A percentile compares a stretch with the other conserved stretches of the same genome.
phyloP scores from a whole-genome alignment of 371 early-diverging fungal genomes.

The Blyttiomyces sp. region DNA sequence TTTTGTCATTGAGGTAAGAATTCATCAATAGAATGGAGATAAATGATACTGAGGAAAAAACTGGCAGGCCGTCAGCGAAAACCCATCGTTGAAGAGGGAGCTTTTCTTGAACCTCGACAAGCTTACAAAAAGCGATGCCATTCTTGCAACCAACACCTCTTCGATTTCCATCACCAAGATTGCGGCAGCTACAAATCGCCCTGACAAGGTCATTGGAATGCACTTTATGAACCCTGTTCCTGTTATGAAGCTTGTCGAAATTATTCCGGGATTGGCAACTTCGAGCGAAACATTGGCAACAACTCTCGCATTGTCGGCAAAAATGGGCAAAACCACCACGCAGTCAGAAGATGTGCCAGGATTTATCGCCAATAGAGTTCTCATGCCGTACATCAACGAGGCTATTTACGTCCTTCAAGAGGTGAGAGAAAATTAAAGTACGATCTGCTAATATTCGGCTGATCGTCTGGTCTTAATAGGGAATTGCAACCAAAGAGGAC shows the following conservation, averaged over 20 bases:
- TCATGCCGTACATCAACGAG: constrained; percentile 99
- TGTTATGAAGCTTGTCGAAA: constrained; percentile 96
- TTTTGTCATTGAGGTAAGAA: constrained; percentile 78
- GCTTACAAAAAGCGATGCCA: constrained; percentile 66
- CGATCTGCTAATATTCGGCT: constrained; percentile 1
- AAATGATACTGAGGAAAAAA: background rate
- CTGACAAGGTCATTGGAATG: constrained; percentile 49
- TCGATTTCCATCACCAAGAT: constrained; percentile 95
- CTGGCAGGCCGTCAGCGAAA: constrained; percentile 82
- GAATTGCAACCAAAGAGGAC: constrained; percentile 88
- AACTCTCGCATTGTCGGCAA: constrained; percentile 72
- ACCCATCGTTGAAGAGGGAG: constrained; percentile 77
- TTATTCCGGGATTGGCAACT: constrained; percentile 93
- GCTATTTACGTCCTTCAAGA: constrained; percentile 85
- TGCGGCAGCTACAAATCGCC: constrained; percentile 75
- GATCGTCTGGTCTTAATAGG: constrained; percentile 47
- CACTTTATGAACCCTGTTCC: constrained; percentile 76
- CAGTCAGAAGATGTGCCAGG: constrained; percentile 89
- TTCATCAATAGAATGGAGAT: background rate
- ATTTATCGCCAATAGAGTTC: constrained; percentile 93
- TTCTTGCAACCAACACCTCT: constrained; percentile 94
- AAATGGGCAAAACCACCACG: constrained; percentile 93
- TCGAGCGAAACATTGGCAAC: constrained; percentile 60
- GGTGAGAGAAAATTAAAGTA: no score
- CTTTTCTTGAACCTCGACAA: constrained; percentile 78